Evolutionary conservation across 2,329 filamentous ascomycete species (phyloP).

Genomic region (Neonectria magnoliae): DNA sequence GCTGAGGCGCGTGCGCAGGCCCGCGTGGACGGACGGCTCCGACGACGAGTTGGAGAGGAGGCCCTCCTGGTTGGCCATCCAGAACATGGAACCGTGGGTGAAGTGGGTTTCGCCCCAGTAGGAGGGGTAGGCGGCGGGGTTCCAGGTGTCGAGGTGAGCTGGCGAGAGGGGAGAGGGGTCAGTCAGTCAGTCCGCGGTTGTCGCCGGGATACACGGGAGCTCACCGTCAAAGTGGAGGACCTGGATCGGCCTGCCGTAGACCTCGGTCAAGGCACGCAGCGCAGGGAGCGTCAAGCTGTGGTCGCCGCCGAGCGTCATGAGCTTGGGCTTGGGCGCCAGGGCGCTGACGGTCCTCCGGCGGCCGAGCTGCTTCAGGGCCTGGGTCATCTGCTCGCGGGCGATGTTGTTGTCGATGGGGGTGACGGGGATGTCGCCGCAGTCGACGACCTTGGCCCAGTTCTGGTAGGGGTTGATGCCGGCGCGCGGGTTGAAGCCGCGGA

Average conservation of each 20-base stretch:
- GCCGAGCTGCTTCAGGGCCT: constrained; percentile 77
- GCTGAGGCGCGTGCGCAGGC: constrained; percentile 79
- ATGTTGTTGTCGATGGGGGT: constrained; percentile 87
- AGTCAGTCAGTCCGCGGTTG: not conserved
- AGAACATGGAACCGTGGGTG: constrained; percentile 93
- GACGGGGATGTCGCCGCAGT: constrained; percentile 91
- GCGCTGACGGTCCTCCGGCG: constrained; percentile 50
- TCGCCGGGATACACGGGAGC: constrained; percentile 7
- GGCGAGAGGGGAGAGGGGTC: constrained; percentile 3
- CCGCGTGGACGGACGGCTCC: constrained; percentile 82
- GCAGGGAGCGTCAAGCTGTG: constrained; percentile 77
- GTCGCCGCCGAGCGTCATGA: constrained; percentile 78
- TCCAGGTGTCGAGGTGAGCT: constrained; percentile 85
- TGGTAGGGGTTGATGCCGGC: constrained; percentile 86
- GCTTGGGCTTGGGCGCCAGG: constrained; percentile 57
- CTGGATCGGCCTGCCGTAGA: constrained; percentile 70
- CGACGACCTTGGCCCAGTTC: constrained; percentile 82
- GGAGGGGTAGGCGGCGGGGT: constrained; percentile 81
- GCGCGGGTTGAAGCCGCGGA: constrained; percentile 82
- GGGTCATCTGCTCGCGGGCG: constrained; percentile 84
- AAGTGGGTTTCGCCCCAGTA: constrained; percentile 76
- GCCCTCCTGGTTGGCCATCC: constrained; percentile 84
- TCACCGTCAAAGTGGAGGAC: constrained; percentile 77
- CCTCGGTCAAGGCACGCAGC: constrained; percentile 70
- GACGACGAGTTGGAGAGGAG: constrained; percentile 76